Conservation (phyloP, 768 basidiomycete genomes). For the Dictyophora rubrovolvata region DNA sequence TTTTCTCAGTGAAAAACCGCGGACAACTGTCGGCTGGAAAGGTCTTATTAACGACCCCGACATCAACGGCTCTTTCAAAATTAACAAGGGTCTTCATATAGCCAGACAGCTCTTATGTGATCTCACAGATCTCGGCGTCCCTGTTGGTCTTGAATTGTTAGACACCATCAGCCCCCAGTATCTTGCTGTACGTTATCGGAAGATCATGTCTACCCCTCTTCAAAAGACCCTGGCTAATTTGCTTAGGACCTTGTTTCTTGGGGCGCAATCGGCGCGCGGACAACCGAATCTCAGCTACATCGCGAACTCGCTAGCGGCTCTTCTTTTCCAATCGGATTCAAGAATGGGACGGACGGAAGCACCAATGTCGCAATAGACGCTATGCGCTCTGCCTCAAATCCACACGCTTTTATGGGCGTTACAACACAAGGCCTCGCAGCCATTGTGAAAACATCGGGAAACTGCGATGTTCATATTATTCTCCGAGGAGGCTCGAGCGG, state of each 20-base stretch:
- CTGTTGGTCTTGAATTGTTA: slow-evolving; percentile 90
- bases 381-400: slow-evolving; percentile 84
- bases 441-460: slow-evolving; percentile 84
- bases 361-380: slow-evolving; percentile 92
- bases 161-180: slow-evolving; percentile 81
- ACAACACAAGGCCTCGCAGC: slow-evolving; percentile 79
- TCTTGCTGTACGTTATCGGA: slow-evolving; percentile 42
- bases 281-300: slow-evolving; percentile 95
- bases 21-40: slow-evolving; percentile 98
- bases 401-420: slow-evolving; percentile 95
- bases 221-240: too few species aligned
- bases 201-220: slow-evolving; percentile 19
- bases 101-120: slow-evolving; percentile 87
- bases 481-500: slow-evolving; percentile 88
- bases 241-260: slow-evolving; percentile 53
- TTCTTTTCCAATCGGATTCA: slow-evolving; percentile 55
- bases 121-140: slow-evolving; percentile 79
- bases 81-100: slow-evolving; percentile 91
- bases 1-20: slow-evolving; percentile 60
- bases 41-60: slow-evolving; percentile 92
- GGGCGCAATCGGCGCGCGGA: slow-evolving; percentile 96
- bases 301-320: slow-evolving; percentile 70
- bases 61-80: slow-evolving; percentile 88
- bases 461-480: slow-evolving; percentile 87
- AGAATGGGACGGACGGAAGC: slow-evolving; percentile 96